phyloP scores from a whole-genome alignment of 2,329 filamentous ascomycete species.

The Exophiala bonariae region DNA sequence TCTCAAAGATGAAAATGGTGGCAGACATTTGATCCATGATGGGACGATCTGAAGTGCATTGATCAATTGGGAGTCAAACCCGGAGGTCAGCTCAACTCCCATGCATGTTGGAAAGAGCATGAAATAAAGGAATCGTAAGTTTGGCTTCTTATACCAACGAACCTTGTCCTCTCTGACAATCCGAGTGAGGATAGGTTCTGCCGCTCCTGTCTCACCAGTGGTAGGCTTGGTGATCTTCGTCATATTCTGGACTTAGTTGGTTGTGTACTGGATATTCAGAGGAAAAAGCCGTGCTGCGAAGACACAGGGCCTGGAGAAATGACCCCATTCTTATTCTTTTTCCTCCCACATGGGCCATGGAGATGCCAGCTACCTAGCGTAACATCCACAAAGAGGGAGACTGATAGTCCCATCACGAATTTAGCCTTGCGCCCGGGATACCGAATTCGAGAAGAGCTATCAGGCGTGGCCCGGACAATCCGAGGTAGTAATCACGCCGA shows the following conservation, averaged over 20 bases:
- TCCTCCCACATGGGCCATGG: too few species aligned
- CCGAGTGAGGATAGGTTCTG: conserved; percentile 18
- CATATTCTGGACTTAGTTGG: not conserved
- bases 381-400: too few species aligned
- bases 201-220: conserved; percentile 14
- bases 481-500: too few species aligned
- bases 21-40: conserved; percentile 39
- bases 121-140: conserved; percentile 58
- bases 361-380: too few species aligned
- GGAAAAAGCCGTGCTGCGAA: too few species aligned
- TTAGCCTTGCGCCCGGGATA: too few species aligned
- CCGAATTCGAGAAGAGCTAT: too few species aligned
- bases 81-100: conserved; percentile 63
- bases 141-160: conserved; percentile 60
- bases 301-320: too few species aligned
- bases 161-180: conserved; percentile 35
- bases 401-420: too few species aligned
- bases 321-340: too few species aligned
- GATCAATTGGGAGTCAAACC: conserved; percentile 57
- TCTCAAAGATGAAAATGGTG: not conserved
- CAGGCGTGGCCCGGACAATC: too few species aligned
- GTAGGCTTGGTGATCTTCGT: conserved; percentile 8
- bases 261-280: too few species aligned
- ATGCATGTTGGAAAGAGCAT: conserved; percentile 61
- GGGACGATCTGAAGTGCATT: conserved; percentile 44